Percentiles rank a stretch among this genome's conserved stretches.
Conservation (phyloP, 352 stramenopile species). For the Phytophthora rubi region DNA sequence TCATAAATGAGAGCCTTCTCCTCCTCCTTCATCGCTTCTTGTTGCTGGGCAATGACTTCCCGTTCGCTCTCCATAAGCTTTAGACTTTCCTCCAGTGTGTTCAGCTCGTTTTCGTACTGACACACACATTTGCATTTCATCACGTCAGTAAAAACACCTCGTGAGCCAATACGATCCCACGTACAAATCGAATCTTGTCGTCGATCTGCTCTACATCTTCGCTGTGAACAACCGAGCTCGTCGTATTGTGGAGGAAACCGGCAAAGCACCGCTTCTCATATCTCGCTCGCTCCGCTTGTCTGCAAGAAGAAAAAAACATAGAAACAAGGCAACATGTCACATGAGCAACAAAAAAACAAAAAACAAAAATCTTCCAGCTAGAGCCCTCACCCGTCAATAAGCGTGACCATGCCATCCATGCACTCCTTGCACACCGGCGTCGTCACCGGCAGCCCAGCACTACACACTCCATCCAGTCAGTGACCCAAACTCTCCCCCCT, state of each 20-base stretch:
- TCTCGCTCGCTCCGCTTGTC: slow-evolving; percentile 70
- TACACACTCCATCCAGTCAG: slow-evolving; percentile 18
- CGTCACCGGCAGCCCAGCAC: slow-evolving; percentile 59
- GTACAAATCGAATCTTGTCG: slow-evolving; percentile 78
- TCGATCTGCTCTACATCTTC: slow-evolving; percentile 72
- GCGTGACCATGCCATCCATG: slow-evolving; percentile 73
- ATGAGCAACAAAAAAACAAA: neutral
- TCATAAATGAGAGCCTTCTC: slow-evolving; percentile 53
- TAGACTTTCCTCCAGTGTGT: slow-evolving; percentile 63
- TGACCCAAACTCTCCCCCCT: neutral
- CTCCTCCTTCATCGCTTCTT: slow-evolving; percentile 58
- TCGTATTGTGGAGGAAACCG: slow-evolving; percentile 63
- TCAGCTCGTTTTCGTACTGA: slow-evolving; percentile 77
- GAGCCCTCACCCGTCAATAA: slow-evolving; percentile 62
- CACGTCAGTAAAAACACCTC: neutral
- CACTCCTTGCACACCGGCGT: slow-evolving; percentile 80
- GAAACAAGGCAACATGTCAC: neutral
- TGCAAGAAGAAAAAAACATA: slow-evolving; percentile 16
- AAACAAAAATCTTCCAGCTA: neutral
- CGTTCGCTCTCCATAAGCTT: slow-evolving; percentile 78
- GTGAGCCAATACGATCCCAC: slow-evolving; percentile 5
- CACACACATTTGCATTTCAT: neutral
- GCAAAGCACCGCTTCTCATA: slow-evolving; percentile 76
- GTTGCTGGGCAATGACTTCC: slow-evolving; percentile 50
- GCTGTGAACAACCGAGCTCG: slow-evolving; percentile 47